Evolutionary conservation across 2,329 filamentous ascomycete species (phyloP), one percentile per base, ranked within the genome.

Genomic region (Penicillium olsonii): DNA sequence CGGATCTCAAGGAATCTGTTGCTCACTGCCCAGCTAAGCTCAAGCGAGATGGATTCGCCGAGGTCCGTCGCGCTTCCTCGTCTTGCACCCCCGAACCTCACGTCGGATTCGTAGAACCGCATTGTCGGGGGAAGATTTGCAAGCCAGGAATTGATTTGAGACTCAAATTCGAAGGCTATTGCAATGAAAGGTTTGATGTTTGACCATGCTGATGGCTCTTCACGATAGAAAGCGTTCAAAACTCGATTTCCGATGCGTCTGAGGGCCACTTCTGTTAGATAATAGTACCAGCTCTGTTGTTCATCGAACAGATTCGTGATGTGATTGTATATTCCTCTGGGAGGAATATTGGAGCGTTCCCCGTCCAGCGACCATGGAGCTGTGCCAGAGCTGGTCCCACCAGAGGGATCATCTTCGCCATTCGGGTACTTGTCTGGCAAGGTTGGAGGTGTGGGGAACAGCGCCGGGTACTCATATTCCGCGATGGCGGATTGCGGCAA

Each of bases 231-330:
- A 3, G 62, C 58, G 52, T 68, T 72, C 38, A 74, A 56, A 17
- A 75, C 68, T 17, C 72, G 65, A 45, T 76, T 75, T 34, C 68
- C 68, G 37, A 76, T 72, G 3, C 74, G 66, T 2, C 74, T 60
- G 5, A 72, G 62, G 0, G 74, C 70, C 38, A 76, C 70, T 45
- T 76, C 74, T 1, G 74, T 72, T 6, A 74, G 62, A 44, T 76
- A 76, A 53, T 75, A 75, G 54, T 71, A 75, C 74, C 74, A 75
- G 46, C 68, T 70, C 43, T 71, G 60, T 38, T 72, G 63, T 52
- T 72, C 61, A 27, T 63, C 50, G 22, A 48, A 58, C 5, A 59
- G 37, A 18, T 51, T 42, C 24, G 54, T 50, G 9, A 46, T 46
- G 39, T 55, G 50, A 7, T 39, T 43, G 12, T 24, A 38, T 1